These are phyloP conservation scores for Diospyros lotus DNA, from an alignment of 148 eudicot genomes.

Conservation along the genomic window DNA sequence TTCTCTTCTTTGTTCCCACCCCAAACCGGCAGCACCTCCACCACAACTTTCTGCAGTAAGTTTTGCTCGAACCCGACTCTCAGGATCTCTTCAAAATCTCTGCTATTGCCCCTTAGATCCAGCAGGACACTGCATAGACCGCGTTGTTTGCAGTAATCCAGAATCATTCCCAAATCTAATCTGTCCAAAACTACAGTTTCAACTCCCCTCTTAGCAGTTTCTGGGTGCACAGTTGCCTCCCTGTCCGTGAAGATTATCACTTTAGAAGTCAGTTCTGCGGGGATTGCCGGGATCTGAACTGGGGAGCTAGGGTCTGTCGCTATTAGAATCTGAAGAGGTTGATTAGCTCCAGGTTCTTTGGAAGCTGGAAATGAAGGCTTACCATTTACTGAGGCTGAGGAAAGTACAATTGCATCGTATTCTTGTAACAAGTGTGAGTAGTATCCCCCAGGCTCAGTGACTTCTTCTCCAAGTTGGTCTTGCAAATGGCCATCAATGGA, in stretches of 20 bases:
- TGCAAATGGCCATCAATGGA: constrained; percentile 51
- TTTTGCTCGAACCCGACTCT: constrained; percentile 48
- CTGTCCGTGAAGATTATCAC: constrained; percentile 50
- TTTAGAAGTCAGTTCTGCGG: constrained; percentile 34
- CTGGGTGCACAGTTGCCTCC: constrained; percentile 31
- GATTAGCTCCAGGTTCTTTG: constrained; percentile 72
- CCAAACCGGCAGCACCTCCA: constrained; percentile 67
- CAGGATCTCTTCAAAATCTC: constrained; percentile 58
- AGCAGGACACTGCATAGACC: constrained; percentile 71
- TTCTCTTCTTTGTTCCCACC: constrained; percentile 27
- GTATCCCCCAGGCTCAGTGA: constrained; percentile 58
- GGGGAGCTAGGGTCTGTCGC: constrained; percentile 40
- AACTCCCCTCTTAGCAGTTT: constrained; percentile 41
- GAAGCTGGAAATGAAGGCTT: constrained; percentile 44
- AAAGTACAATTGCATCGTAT: constrained; percentile 72
- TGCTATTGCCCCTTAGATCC: constrained; percentile 54
- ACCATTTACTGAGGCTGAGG: constrained; percentile 27
- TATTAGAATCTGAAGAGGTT: constrained; percentile 66
- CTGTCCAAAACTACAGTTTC: constrained; percentile 54
- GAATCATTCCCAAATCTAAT: constrained; percentile 46
- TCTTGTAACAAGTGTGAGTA: constrained; percentile 80
- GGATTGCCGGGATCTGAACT: constrained; percentile 30
- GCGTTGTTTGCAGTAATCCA: constrained; percentile 60
- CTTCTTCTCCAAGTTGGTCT: constrained; percentile 55
- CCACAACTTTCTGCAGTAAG: constrained; percentile 65